A percentile compares a stretch with the other conserved stretches of the same genome.
Conservation (phyloP, 225 moss, liverwort and hornwort genomes). For the Thuidium tamariscinum region DNA sequence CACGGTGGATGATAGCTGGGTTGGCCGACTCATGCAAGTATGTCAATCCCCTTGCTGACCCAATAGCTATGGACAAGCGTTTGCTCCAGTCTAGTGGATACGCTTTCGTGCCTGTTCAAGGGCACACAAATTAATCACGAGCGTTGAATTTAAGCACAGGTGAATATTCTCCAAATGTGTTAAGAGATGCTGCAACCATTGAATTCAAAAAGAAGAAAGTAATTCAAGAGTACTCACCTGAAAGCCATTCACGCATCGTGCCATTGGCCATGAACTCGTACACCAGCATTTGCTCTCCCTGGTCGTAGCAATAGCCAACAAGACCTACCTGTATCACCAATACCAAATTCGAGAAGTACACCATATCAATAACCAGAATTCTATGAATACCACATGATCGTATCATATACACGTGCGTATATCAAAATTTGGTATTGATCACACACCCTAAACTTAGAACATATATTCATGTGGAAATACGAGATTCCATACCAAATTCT, state of each 20-base stretch:
- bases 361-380: not conserved
- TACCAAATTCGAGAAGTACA: not conserved
- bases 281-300: conserved; percentile 77
- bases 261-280: conserved; percentile 88
- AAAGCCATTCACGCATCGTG: conserved; percentile 61
- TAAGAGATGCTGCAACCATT: not conserved
- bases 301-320: conserved; percentile 80
- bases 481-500: conserved; percentile 26
- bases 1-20: conserved; percentile 72
- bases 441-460: not conserved
- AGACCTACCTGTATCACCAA: conserved; percentile 10
- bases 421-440: not conserved
- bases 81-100: conserved; percentile 49
- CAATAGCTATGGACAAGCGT: conserved; percentile 58
- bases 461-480: not conserved
- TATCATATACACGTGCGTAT: not conserved
- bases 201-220: not conserved
- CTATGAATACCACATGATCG: not conserved
- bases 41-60: conserved; percentile 57
- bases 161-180: not conserved
- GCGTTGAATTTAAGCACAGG: not conserved
- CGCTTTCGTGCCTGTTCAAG: not conserved
- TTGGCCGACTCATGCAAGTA: conserved; percentile 67
- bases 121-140: not conserved
- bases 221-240: conserved; percentile 3